A percentile compares a stretch with the other conserved stretches of the same genome.
phyloP scores from a whole-genome alignment of 257 asterid species.

The Fraxinus excelsior region DNA sequence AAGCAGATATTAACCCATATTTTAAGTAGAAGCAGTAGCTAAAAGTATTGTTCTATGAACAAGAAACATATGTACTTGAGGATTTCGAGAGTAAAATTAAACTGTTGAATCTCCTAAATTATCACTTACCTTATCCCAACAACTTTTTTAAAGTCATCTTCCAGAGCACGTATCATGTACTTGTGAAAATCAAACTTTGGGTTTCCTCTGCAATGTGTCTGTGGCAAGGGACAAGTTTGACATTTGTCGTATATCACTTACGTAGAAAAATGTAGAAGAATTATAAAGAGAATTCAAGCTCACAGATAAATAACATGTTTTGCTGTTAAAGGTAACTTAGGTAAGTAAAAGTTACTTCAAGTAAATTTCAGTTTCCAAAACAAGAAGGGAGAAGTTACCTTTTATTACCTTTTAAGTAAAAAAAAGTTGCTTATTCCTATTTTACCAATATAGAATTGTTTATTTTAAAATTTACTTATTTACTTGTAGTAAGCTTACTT shows the following conservation, averaged over 20 bases:
- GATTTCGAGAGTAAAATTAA: slow-evolving; percentile 15
- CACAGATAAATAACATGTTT: no score
- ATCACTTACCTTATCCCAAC: slow-evolving; percentile 90
- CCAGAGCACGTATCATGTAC: slow-evolving; percentile 98
- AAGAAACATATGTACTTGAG: background rate
- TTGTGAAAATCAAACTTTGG: slow-evolving; percentile 94
- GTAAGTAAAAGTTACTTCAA: background rate
- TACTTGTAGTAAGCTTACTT: background rate
- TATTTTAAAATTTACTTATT: background rate
- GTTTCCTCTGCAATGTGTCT: slow-evolving; percentile 91
- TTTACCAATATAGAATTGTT: no score
- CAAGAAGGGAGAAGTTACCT: background rate
- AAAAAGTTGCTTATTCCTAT: no score
- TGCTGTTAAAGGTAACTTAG: slow-evolving; percentile 2
- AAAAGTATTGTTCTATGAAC: background rate
- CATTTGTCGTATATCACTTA: slow-evolving; percentile 9
- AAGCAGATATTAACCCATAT: slow-evolving; percentile 22
- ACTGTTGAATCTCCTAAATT: slow-evolving; percentile 1
- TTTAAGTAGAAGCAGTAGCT: slow-evolving; percentile 11
- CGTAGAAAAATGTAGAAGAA: background rate
- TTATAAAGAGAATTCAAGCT: no score
- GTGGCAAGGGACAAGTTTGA: slow-evolving; percentile 25
- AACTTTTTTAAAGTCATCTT: slow-evolving; percentile 88
- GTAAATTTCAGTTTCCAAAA: background rate
- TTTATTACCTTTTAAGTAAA: background rate